Base-by-base conservation (phyloP, 352 stramenopile genomes). In the Globisporangium cederbergense region DNA sequence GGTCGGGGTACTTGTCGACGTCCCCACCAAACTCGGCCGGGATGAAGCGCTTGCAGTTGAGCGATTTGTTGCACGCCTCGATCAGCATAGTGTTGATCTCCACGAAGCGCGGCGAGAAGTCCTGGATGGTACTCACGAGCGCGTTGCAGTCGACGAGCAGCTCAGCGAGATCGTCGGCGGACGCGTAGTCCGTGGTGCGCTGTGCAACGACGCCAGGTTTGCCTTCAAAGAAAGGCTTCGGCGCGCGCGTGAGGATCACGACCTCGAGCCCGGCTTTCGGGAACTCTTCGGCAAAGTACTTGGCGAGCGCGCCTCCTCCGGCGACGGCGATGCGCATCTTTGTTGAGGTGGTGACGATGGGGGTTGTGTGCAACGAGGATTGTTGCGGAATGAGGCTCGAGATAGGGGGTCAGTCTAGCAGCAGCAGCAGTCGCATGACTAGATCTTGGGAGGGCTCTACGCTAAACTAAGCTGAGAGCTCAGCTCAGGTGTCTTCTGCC, bases 21-120 rank as follows among this genome's bases (percentile, higher is more conserved):
- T 80, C 79, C 43, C 40, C 71, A 4, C 65, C 67, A 45, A 69
- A 83, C 64, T 78, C 73, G 14, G 71, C 60, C 18, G 75, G 71
- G 57, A 83, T 77, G 61, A 80, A 83, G 53, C 75, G 73, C 68
- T 79, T 77, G 64, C 75, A 83, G 25, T 73, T 80, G 47, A 64
- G 45, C 18, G 70, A 64, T 22, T 66, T 50, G 51, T 75, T 77
- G 63, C 68, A 78, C 0, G 73, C 71, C 30, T 83, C 68, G 16
- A 83, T 36, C 2, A 81, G 53, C 2, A 34, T 45, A 6, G 75
- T 7, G 45, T 80, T 68, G 20, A 68, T 6, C 1, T 75, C 64
- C 0, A 51, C 64, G 38, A 62, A 70, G 0, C 46, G 9, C 34
- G 57, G 16, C 2, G 60, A 45, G n/a, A 52, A n/a, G 52, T 77